Base-by-base conservation (phyloP, 1,284 basidiomycete genomes). In the Naganishia liquefaciens region DNA sequence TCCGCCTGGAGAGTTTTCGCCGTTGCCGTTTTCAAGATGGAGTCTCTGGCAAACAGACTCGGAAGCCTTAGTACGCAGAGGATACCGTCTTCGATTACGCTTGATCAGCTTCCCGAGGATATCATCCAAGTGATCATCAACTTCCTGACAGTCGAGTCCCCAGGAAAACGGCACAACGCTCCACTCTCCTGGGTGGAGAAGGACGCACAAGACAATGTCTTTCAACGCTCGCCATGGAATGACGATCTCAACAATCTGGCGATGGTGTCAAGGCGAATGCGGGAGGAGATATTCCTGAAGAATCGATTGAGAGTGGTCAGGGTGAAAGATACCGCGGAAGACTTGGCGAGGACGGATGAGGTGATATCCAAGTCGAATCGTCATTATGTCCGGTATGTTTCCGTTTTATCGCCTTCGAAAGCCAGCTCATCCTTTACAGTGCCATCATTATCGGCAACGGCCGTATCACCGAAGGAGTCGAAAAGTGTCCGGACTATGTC, bases 361-460 rank as follows among this genome's bases (percentile, higher is more conserved):
- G 33, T 60, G 5, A 27, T 60, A 40, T 46, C 30, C 6, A 1
- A 27, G 15, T 40, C 57, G 23, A 60, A 60, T 30, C 43, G 57
- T 7, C 46, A 50, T 49, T 33, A 60, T 10, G 57, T 60, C 27
- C 57, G n/a, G 57, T 60, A 28, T 7, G 57, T 50, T 13, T 25
- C 17, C 13, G 7, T n/a, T 13, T 15, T 15, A n/a, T 37, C 5
- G 3, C 40, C 10, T 15, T 6, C 5, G 5, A 17, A 9, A 23
- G 15, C 30, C 3, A 40, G 9, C 21, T 50, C n/a, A 49, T 44
- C 6, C 9, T 39, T 23, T 17, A 23, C 46, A 60, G 57, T 27
- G 57, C 57, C 46, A 60, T 60, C 33, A 40, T 60, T 37, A 40
- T 60, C 27, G 57, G 57, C 9, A 60, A 60, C 23, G 46, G 28